A percentile compares a stretch with the other conserved stretches of the same genome.
These are phyloP conservation scores for Vitis hybrid DNA, from an alignment of 177 flowering plant genomes.

Conservation along the genomic window DNA sequence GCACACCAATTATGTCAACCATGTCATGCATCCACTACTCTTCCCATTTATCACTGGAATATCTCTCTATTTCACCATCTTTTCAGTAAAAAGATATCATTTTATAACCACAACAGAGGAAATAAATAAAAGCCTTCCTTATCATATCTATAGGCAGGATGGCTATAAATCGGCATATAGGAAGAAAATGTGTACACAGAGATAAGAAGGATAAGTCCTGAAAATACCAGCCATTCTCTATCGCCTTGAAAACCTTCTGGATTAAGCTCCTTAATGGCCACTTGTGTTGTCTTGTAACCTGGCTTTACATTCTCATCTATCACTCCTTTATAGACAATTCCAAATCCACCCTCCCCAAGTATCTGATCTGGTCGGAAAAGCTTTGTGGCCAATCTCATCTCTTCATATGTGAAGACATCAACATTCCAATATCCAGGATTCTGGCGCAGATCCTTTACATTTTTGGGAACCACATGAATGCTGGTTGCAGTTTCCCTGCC, in stretches of 20 bases:
- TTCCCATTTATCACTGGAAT: background rate
- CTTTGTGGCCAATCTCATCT: conserved; percentile 79
- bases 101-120: background rate
- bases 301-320: conserved; percentile 70
- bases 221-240: conserved; percentile 90
- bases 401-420: conserved; percentile 72
- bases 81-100: background rate
- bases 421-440: conserved; percentile 57
- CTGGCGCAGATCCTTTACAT: conserved; percentile 63
- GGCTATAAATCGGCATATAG: background rate
- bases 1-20: background rate
- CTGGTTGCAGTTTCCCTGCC: conserved; percentile 13
- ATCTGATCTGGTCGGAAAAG: conserved; percentile 71
- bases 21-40: background rate
- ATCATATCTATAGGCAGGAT: background rate
- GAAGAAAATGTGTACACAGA: background rate
- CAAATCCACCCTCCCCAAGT: conserved; percentile 96
- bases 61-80: background rate
- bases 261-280: conserved; percentile 87
- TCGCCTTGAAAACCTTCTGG: conserved; percentile 87
- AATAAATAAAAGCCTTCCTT: background rate
- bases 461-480: conserved; percentile 31
- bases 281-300: conserved; percentile 57
- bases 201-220: background rate
- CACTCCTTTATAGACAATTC: conserved; percentile 81